Evolutionary conservation across 345 rosid genomes (phyloP), one percentile per base, ranked within the genome.

Genomic region (Abelmoschus esculentus): DNA sequence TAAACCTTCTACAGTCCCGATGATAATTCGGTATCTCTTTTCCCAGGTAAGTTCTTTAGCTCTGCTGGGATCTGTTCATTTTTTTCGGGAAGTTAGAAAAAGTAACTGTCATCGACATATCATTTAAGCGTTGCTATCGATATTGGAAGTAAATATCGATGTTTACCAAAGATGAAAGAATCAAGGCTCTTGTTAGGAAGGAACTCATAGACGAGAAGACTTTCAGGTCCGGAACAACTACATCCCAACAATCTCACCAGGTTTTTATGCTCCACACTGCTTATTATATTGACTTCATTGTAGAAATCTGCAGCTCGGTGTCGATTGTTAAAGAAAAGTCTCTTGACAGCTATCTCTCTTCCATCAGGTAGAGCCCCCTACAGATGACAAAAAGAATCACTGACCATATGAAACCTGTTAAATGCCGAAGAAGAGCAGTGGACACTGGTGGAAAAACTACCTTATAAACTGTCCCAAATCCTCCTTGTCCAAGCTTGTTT

Each of bases 401-500:
- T 6, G 10, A 58, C 34, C 44, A 4, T 44, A 32, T 19, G 28
- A 61, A 6, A 54, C 26, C 18, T 9, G 26, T 5, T 22, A 31
- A 19, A 72, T 64, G 34, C 19, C 29, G 17, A 10, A 15, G 3
- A 74, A 10, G 36, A 14, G 56, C 56, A 53, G 22, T 6, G 26
- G 22, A 17, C 31, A 38, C 11, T 36, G 62, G 47, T 62, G 38
- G 69, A 53, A 17, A 22, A 22, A 55, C 59, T 55, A 90, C 98
- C 92, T 93, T 91, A 74, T 93, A 91, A 32, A 93, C 98, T 66
- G 96, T 84, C 68, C 98, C 99, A 59, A 88, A 91, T 32, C 96
- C 99, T 65, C 98, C 98, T 75, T 93, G 98, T 61, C 98, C 98
- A 26, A 93, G 95, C 83, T 89, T 91, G 82, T 91, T 91, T 8